These are phyloP conservation scores for Escallonia herrerae DNA, from an alignment of 129 eudicot species.

Conservation along the genomic window DNA sequence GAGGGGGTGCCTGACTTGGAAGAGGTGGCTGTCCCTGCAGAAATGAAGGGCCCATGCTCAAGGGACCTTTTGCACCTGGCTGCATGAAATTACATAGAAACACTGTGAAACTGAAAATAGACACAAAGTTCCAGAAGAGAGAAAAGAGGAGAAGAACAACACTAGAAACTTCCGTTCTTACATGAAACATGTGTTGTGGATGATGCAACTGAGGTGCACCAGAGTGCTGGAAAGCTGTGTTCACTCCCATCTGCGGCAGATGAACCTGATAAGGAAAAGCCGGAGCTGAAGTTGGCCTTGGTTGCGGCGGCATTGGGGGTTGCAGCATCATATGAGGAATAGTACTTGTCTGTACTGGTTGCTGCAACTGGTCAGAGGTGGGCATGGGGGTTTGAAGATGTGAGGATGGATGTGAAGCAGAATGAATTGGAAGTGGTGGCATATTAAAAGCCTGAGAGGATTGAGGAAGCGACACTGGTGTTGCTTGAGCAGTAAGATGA, in stretches of 20 bases:
- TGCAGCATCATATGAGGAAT: slow-evolving; percentile 54
- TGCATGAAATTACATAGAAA: slow-evolving; percentile 10
- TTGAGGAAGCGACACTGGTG: slow-evolving; percentile 46
- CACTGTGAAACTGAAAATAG: too few species aligned
- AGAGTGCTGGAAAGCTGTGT: slow-evolving; percentile 61
- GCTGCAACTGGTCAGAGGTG: slow-evolving; percentile 48
- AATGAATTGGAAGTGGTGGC: slow-evolving; percentile 53
- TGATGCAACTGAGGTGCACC: slow-evolving; percentile 66
- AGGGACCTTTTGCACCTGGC: slow-evolving; percentile 48
- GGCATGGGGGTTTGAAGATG: slow-evolving; percentile 59
- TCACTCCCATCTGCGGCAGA: slow-evolving; percentile 64
- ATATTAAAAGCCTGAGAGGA: slow-evolving; percentile 42
- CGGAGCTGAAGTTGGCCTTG: slow-evolving; percentile 60
- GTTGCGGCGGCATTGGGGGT: slow-evolving; percentile 67
- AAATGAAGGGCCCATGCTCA: slow-evolving; percentile 56
- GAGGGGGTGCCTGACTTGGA: slow-evolving; percentile 50
- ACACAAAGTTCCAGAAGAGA: background rate
- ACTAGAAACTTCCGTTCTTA: slow-evolving; percentile 21
- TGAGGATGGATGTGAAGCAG: slow-evolving; percentile 43
- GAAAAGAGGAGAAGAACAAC: background rate
- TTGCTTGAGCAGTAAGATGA: slow-evolving; percentile 40
- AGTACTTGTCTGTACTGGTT: slow-evolving; percentile 51
- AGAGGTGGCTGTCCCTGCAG: slow-evolving; percentile 53
- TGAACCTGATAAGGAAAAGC: slow-evolving; percentile 64
- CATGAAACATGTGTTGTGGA: slow-evolving; percentile 76